These are phyloP conservation scores for Cryptosporidium ubiquitum DNA, from an alignment of 169 alveolate species.

Conservation along the genomic window DNA sequence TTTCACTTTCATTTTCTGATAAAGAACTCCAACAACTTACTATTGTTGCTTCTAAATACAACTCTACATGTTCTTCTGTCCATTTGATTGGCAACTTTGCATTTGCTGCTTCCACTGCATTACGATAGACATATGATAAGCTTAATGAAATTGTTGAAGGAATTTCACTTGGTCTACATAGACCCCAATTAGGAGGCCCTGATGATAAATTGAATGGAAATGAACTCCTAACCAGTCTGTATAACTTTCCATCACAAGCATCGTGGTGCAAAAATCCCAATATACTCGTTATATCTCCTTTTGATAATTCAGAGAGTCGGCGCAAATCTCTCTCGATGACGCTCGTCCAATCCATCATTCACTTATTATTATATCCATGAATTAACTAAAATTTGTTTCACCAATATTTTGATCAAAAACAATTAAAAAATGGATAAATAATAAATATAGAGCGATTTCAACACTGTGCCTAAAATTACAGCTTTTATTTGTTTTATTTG, in stretches of 20 bases:
- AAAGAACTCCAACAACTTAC: conserved; percentile 74
- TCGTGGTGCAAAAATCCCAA: conserved; percentile 67
- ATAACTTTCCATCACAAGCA: conserved; percentile 72
- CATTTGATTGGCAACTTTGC: conserved; percentile 34
- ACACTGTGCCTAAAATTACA: background rate
- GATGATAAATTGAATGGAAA: conserved; percentile 70
- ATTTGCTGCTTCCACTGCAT: conserved; percentile 70
- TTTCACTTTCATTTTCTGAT: conserved; percentile 27
- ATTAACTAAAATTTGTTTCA: background rate
- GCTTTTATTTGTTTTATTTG: background rate
- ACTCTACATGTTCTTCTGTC: conserved; percentile 73
- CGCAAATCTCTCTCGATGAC: conserved; percentile 73
- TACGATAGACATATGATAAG: conserved; percentile 62
- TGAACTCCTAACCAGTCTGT: conserved; percentile 70
- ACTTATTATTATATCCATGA: background rate
- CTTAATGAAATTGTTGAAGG: conserved; percentile 70
- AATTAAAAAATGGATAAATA: background rate
- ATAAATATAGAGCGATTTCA: background rate
- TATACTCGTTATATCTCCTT: conserved; percentile 62
- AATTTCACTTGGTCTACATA: conserved; percentile 58
- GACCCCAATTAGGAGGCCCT: conserved; percentile 73
- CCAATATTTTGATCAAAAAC: background rate
- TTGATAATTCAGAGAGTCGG: conserved; percentile 69
- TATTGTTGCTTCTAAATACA: conserved; percentile 64
- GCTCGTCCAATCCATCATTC: conserved; percentile 66